These are phyloP conservation scores for Capsicum rhomboideum DNA, from an alignment of 257 asterid species.

Conservation along the genomic window DNA sequence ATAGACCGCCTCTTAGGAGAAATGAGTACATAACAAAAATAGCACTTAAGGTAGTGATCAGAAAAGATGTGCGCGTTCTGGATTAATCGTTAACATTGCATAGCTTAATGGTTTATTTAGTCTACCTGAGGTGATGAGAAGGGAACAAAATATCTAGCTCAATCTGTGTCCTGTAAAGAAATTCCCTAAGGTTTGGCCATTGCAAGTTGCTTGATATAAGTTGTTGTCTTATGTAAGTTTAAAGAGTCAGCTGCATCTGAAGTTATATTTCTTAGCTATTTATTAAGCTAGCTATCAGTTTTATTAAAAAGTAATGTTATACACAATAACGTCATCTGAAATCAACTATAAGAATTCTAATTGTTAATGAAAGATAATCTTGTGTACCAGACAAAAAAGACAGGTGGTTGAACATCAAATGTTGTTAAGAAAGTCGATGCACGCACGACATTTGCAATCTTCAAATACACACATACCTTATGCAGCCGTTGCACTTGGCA, in stretches of 20 bases:
- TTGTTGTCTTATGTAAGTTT: slow-evolving; percentile 24
- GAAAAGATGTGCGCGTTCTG: background rate
- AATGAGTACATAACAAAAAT: background rate
- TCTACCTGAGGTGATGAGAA: background rate
- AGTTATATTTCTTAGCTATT: background rate
- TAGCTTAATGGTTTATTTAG: background rate
- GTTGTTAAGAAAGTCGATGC: slow-evolving; percentile 21
- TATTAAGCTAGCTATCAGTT: too few relatives aligned
- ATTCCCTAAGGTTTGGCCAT: background rate
- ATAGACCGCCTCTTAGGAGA: background rate
- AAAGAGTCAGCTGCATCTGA: slow-evolving; percentile 25
- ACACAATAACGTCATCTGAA: background rate
- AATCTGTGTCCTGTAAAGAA: background rate
- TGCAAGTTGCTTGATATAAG: background rate
- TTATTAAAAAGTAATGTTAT: background rate
- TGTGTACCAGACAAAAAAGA: background rate
- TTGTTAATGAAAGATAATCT: background rate
- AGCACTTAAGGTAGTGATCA: background rate
- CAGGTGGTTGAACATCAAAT: background rate
- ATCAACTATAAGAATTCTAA: background rate
- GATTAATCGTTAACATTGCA: background rate
- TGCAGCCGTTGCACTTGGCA: slow-evolving; percentile 28
- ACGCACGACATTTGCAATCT: slow-evolving; percentile 23
- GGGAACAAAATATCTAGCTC: background rate
- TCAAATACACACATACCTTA: slow-evolving; percentile 24